Base-by-base conservation (phyloP, 1,139 yeast species). In the Pichia inconspicua region DNA sequence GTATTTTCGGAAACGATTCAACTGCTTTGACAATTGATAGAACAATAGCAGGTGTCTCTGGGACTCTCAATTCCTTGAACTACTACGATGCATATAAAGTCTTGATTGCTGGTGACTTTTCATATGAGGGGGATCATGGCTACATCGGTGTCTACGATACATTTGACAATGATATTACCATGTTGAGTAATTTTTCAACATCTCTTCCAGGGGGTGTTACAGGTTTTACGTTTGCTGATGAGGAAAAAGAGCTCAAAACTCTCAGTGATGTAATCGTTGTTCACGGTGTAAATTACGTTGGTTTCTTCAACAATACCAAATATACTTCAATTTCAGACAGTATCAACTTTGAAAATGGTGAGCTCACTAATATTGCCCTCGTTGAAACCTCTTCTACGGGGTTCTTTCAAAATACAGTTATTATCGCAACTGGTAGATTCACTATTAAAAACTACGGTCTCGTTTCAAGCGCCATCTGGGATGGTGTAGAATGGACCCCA, bases 401-500 rank as follows among this genome's bases (percentile, higher is more conserved):
- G 12, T 74, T 79, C 48, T 72, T 73, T 40, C 60, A 66, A 9
- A 63, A 73, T 42, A 70, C 75, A 53, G 67, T 78, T 0, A 63
- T 89, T 40, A 61, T 84, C 17, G 75, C 85, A 2, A 70, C 86
- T 4, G 97, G 97, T 17, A 63, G 67, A 40, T 71, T 87, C 46
- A 63, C 67, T 8, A 63, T 85, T 43, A 57, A 68, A 2, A 63
- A 64, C 3, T 79, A 74, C 60, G 96, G 95, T 1, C 62, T 68
- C 40, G 79, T 79, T 1, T 80, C 84, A 47, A 75, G 83, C 30
- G 92, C 94, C 0, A 66, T 82, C 40, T 89, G 67, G 66, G 81
- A 87, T 61, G 92, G 94, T 3, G 59, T 72, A 0, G 53, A 62
- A 4, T 90, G 97, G 96, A 64, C 69, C 34, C 97, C 97, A 8